Evolutionary conservation across 768 basidiomycete genomes (phyloP), one percentile per base, ranked within the genome.

Genomic region (Hericium erinaceus): DNA sequence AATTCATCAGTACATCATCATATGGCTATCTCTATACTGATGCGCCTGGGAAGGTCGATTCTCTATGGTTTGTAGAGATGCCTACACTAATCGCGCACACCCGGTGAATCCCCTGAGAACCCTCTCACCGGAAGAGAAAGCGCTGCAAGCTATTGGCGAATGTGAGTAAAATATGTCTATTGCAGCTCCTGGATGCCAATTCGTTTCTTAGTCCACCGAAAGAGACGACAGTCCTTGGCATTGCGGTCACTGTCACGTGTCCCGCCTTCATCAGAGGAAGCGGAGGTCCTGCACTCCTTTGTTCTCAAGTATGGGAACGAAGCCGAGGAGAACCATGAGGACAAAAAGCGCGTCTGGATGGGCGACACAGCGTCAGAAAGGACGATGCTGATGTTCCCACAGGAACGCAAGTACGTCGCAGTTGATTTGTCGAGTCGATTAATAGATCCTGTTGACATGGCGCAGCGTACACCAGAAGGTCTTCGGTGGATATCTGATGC

Each of bases 31-130:
- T 33, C 33, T 33, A 8, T 33, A 10, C 33, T 22, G 54, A 22
- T 22, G 24, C 10, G n/a, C 12, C 11, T 4, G 2, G 40, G 13
- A 51, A 90, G 91, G 92, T n/a, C 82, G 90, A n/a, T 93, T 93
- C 73, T 85, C 85, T 0, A 93, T 93, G 90, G 90, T 92, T 7
- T 91, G 88, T 66, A 74, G 89, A 57, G 84, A 92, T 64, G 79
- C 85, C 0, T 67, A 68, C 13, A 87, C 87, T 2, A 81, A 85
- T 60, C 78, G 76, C 53, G 83, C 90, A 0, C 73, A 77, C 39
- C 70, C 77, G 9, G 83, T 93, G 24, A 85, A 87, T 62, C 80
- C 80, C 8, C 72, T 94, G 13, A 69, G 77, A 7, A 73, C 85
- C 26, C 70, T 75, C 16, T 83, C 82, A 0, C 70, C 78, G 2